Conservation (phyloP, 2,329 filamentous ascomycete genomes). For the Orbilia blumenaviensis region DNA sequence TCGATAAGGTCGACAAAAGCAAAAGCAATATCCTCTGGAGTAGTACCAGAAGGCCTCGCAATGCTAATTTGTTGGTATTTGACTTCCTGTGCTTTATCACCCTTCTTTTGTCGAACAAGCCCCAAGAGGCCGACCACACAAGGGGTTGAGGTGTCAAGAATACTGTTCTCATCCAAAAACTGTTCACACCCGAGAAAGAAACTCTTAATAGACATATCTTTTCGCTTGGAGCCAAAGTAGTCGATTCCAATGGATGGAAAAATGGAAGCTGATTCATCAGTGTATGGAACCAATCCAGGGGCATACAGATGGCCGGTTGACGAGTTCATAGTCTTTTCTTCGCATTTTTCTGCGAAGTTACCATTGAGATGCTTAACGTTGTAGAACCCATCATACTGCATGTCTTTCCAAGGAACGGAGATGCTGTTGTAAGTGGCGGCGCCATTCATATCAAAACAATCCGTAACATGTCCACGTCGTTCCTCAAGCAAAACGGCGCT, state of each 20-base stretch:
- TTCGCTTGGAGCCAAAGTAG: constrained; percentile 27
- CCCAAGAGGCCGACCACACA: constrained; percentile 29
- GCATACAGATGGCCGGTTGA: constrained; percentile 38
- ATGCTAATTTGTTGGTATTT: constrained; percentile 34
- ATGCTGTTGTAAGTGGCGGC: constrained; percentile 28
- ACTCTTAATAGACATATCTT: constrained; percentile 40
- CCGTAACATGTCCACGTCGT: constrained; percentile 20
- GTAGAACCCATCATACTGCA: constrained; percentile 38
- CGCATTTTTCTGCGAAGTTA: background rate
- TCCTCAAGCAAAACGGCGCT: background rate
- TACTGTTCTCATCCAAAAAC: constrained; percentile 10
- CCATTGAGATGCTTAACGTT: constrained; percentile 29
- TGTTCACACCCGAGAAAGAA: constrained; percentile 42
- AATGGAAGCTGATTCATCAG: background rate
- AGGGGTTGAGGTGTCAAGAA: constrained; percentile 20
- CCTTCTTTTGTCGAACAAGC: constrained; percentile 23
- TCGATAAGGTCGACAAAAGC: constrained; percentile 35
- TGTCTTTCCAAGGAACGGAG: constrained; percentile 35
- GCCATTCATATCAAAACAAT: constrained; percentile 33
- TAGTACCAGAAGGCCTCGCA: background rate
- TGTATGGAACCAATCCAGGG: constrained; percentile 8
- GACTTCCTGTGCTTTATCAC: constrained; percentile 25
- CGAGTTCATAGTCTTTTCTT: background rate
- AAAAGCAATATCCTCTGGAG: constrained; percentile 14
- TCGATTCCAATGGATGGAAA: constrained; percentile 46